Evolutionary conservation across 1,139 yeast species (phyloP), one percentile per base, ranked within the genome.

Genomic region (Blastobotrys arbuscula): DNA sequence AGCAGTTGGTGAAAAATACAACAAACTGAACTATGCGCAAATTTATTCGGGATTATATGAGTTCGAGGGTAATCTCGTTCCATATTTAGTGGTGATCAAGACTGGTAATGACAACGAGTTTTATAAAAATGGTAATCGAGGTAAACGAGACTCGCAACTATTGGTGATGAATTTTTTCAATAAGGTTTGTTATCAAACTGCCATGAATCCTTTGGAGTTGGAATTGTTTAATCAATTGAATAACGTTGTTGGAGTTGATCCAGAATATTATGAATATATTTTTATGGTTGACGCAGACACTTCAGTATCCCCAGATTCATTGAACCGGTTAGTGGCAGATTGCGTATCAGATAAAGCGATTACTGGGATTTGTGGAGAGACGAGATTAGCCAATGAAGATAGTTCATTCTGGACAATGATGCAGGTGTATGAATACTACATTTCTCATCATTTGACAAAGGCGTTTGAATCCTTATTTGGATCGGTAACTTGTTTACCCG

Each of bases 241-340:
- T 49, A 58, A 60, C 34, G 58, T 62, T 16, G 62, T 62, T 37
- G 61, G 63, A 24, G 56, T 59, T 18, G 61, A 59, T 28, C 68
- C 69, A 2, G 58, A 59, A 40, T 51, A 54, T 36, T 66, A 61
- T 46, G 69, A 66, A 40, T 62, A 58, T 20, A 53, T 66, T 13
- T 46, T 66, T 48, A 66, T 66, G 65, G 66, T 66, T 18, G 70
- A 66, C 48, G 70, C 70, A n/a, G 70, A 66, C 53, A 66, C 70
- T 9, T 59, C 55, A 45, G 63, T 65, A 8, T 53, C 50, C 42
- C 58, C 58, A 7, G 67, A 66, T 41, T 56, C 70, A 2, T 52
- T 65, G 6, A 56, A 58, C n/a, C 63, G 61, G 36, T 58, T 66
- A 61, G 58, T 63, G 1, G 55, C 66, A 10, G 58, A 60, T 20